Conservation (phyloP, 495 filamentous ascomycete genomes). For the Aspergillus conjunctus region DNA sequence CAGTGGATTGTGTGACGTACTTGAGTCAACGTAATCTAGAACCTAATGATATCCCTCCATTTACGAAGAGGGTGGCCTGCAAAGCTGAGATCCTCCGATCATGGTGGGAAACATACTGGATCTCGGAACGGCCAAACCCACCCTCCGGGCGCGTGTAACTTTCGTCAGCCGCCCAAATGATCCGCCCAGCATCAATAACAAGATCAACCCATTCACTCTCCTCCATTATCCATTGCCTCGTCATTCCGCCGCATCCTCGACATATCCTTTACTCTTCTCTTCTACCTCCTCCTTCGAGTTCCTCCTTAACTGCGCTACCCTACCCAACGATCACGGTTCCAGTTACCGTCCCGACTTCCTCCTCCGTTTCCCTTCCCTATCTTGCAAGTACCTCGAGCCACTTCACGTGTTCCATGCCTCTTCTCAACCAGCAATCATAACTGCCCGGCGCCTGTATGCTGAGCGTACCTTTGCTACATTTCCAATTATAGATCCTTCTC, state of each 20-base stretch:
- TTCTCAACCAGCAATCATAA: slow-evolving; percentile 15
- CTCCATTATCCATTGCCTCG: slow-evolving; percentile 12
- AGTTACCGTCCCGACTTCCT: background rate
- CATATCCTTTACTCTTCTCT: slow-evolving; percentile 12
- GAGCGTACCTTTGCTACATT: background rate
- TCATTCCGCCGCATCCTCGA: slow-evolving; percentile 27
- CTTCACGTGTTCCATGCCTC: slow-evolving; percentile 19
- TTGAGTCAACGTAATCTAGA: too few relatives aligned
- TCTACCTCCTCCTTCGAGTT: background rate
- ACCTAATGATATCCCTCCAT: too few relatives aligned
- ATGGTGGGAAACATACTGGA: background rate
- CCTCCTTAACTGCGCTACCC: background rate
- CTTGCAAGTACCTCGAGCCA: slow-evolving; percentile 5
- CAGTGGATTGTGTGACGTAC: too few relatives aligned
- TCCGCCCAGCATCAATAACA: slow-evolving; percentile 7
- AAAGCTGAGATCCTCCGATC: too few relatives aligned
- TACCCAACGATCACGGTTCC: background rate
- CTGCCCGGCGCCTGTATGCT: slow-evolving; percentile 13
- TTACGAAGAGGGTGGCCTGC: too few relatives aligned
- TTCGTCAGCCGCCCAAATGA: slow-evolving; percentile 21
- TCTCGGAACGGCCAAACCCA: slow-evolving; percentile 19
- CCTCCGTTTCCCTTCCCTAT: background rate
- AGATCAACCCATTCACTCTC: background rate
- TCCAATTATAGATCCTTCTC: slow-evolving; percentile 2
- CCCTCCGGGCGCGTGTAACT: slow-evolving; percentile 14